phyloP scores from a whole-genome alignment of 2,329 filamentous ascomycete genomes.

The Tolypocladium amazonense region DNA sequence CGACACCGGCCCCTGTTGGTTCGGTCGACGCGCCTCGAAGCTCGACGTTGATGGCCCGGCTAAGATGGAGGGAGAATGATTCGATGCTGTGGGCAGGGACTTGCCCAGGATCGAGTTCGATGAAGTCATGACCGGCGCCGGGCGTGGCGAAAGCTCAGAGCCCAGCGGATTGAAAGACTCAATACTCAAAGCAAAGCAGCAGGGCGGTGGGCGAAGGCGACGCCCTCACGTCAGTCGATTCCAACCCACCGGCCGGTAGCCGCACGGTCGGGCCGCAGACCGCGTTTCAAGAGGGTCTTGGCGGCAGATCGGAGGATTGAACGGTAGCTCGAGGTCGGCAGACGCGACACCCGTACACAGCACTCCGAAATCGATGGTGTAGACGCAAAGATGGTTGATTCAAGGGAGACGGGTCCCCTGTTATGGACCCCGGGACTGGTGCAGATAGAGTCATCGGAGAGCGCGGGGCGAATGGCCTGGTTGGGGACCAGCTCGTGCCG shows the following conservation, averaged over 20 bases:
- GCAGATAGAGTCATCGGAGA: conserved; percentile 19
- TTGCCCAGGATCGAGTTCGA: conserved; percentile 32
- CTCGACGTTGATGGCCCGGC: conserved; percentile 30
- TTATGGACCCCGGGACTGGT: conserved; percentile 22
- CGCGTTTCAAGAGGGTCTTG: neutral
- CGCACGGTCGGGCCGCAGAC: conserved; percentile 1
- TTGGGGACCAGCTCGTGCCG: neutral
- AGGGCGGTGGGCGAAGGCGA: neutral
- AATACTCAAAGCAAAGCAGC: neutral
- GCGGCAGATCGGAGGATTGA: neutral
- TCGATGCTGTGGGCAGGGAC: conserved; percentile 34
- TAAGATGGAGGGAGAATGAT: conserved; percentile 28
- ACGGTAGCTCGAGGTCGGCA: neutral
- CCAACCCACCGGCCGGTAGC: conserved; percentile 1
- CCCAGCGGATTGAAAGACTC: neutral
- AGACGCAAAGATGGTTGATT: neutral
- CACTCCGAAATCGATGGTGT: neutral
- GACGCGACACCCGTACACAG: neutral
- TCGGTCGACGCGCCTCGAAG: conserved; percentile 41
- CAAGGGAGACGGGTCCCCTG: conserved; percentile 18
- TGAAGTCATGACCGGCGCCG: conserved; percentile 20
- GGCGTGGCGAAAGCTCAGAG: neutral
- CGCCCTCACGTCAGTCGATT: neutral
- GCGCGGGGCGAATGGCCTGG: conserved; percentile 23
- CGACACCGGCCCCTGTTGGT: conserved; percentile 20